Conservation (phyloP, 306 rosid species). For the Gastrolobium villosum region DNA sequence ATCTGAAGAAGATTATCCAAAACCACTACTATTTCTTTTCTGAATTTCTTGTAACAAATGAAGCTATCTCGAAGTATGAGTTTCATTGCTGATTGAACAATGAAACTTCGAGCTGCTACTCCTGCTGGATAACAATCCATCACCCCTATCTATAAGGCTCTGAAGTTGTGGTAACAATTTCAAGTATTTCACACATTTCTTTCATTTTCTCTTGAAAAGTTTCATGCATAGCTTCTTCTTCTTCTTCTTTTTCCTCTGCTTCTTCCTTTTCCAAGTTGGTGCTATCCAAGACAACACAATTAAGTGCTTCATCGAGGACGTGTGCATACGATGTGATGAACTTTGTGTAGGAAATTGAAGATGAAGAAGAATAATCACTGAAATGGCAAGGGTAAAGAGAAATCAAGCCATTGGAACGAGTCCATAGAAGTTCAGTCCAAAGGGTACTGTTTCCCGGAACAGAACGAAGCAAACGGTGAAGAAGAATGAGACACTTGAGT, state of each 20-base stretch:
- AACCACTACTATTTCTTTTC: slow-evolving; percentile 55
- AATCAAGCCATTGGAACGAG: slow-evolving; percentile 62
- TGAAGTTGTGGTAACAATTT: no score
- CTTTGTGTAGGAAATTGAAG: slow-evolving; percentile 50
- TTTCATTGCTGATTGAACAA: no score
- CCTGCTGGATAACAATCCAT: no score
- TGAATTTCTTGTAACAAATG: slow-evolving; percentile 54
- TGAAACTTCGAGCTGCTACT: no score
- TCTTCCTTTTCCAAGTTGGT: neutral
- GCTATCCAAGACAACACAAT: slow-evolving; percentile 51
- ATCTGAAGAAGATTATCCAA: slow-evolving; percentile 71
- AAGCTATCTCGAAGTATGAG: no score
- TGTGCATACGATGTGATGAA: slow-evolving; percentile 71
- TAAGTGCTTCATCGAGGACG: slow-evolving; percentile 67
- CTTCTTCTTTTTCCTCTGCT: neutral
- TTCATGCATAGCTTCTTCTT: neutral
- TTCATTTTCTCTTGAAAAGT: slow-evolving; percentile 50
- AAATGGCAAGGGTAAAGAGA: slow-evolving; percentile 74
- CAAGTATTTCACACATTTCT: no score
- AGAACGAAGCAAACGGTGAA: slow-evolving; percentile 77
- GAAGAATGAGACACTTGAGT: slow-evolving; percentile 81
- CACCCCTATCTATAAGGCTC: no score
- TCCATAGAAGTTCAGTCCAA: slow-evolving; percentile 61
- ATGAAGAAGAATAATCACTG: slow-evolving; percentile 46
- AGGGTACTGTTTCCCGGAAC: slow-evolving; percentile 56